Conservation (phyloP, 129 eudicot genomes). For the Kitagawia praeruptora region DNA sequence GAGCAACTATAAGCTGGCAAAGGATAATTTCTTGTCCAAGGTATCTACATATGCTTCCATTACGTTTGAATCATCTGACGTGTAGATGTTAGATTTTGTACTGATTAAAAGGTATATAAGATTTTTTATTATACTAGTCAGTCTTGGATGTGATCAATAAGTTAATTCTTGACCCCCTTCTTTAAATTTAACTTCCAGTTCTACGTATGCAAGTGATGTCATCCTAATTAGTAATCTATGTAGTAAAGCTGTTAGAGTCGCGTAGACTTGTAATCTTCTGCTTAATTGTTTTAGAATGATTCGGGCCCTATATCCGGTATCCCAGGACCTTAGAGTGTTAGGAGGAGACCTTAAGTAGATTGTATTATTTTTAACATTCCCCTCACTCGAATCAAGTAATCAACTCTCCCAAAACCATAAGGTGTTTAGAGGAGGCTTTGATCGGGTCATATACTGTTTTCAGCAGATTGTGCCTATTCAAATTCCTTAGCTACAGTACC, state of each 20-base stretch:
- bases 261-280: background rate
- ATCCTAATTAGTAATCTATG: background rate
- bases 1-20: slow-evolving; percentile 85
- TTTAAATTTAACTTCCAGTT: background rate
- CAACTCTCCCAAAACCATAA: background rate
- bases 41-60: slow-evolving; percentile 24
- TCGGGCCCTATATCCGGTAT: no score
- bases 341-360: background rate
- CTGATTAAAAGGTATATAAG: background rate
- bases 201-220: background rate
- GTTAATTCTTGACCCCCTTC: background rate
- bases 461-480: background rate
- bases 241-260: background rate
- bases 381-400: background rate
- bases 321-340: background rate
- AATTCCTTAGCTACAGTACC: background rate
- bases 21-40: slow-evolving; percentile 73
- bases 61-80: background rate
- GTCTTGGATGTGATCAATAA: background rate
- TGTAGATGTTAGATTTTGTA: background rate
- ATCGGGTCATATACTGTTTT: background rate
- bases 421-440: background rate
- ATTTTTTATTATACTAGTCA: background rate
- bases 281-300: background rate
- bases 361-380: background rate